Evolutionary conservation across 805 yeast genomes (phyloP).

Genomic region (Schwanniomyces sp.): DNA sequence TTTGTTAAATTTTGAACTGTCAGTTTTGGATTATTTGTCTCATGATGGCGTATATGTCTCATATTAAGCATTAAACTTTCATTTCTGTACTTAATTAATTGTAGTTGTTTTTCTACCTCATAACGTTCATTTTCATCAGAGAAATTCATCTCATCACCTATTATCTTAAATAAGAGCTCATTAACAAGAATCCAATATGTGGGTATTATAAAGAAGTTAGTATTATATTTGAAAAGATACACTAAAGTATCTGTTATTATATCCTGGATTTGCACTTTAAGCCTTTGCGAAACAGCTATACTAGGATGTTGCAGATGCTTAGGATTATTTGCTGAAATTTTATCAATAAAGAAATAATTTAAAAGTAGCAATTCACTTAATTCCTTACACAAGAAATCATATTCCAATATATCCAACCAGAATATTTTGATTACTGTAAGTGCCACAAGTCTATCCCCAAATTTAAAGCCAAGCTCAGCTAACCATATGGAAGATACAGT

Average conservation of each 20-base stretch:
- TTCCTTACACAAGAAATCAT: constrained; percentile 62
- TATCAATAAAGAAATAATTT: constrained; percentile 42
- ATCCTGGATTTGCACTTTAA: constrained; percentile 26
- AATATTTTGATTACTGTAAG: constrained; percentile 58
- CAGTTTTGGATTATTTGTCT: background rate
- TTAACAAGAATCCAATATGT: constrained; percentile 59
- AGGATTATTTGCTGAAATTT: constrained; percentile 9
- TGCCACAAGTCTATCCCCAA: constrained; percentile 34
- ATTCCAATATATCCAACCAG: constrained; percentile 64
- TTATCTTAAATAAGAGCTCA: constrained; percentile 43
- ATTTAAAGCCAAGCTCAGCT: constrained; percentile 24
- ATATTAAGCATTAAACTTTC: constrained; percentile 65
- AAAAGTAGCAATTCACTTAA: constrained; percentile 60
- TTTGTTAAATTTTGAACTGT: background rate
- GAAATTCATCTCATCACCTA: constrained; percentile 12
- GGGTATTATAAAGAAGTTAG: constrained; percentile 65
- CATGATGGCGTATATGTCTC: constrained; percentile 11
- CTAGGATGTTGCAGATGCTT: constrained; percentile 1
- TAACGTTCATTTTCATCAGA: constrained; percentile 27
- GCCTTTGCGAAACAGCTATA: constrained; percentile 12
- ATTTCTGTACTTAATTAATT: constrained; percentile 63
- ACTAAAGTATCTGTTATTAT: constrained; percentile 29
- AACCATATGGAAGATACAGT: constrained; percentile 7
- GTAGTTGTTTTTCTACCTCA: constrained; percentile 47
- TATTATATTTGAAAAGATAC: constrained; percentile 47